phyloP scores from a whole-genome alignment of 441 rosid genomes.

The Populus tomentosa region DNA sequence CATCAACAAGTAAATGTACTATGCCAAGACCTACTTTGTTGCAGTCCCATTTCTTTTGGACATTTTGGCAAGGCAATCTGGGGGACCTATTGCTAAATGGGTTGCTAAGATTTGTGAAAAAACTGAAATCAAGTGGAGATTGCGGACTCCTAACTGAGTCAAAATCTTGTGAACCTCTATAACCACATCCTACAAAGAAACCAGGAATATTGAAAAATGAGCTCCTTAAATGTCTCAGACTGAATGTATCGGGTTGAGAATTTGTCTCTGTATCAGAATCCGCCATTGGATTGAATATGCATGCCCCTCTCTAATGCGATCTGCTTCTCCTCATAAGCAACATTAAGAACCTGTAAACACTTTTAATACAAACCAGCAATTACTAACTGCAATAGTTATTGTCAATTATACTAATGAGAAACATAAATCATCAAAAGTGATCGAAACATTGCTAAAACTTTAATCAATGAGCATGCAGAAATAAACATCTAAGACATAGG shows the following conservation, averaged over 20 bases:
- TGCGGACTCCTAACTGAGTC: constrained; percentile 81
- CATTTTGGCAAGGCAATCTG: constrained; percentile 26
- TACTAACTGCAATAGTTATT: constrained; percentile 26
- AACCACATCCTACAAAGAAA: constrained; percentile 53
- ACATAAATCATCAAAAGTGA: neutral
- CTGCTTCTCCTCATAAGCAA: constrained; percentile 62
- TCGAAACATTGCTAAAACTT: neutral
- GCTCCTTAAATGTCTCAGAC: constrained; percentile 35
- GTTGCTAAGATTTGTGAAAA: constrained; percentile 47
- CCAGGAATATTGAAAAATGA: constrained; percentile 51
- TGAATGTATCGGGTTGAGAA: constrained; percentile 24
- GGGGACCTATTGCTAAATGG: constrained; percentile 37
- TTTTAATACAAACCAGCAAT: constrained; percentile 20
- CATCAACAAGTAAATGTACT: constrained; percentile 58
- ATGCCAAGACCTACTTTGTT: constrained; percentile 78
- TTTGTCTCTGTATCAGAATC: constrained; percentile 37
- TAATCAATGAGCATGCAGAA: neutral
- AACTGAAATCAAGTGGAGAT: constrained; percentile 73
- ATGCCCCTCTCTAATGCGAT: constrained; percentile 50
- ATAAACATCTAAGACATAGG: neutral
- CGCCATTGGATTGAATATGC: constrained; percentile 26
- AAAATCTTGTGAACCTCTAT: constrained; percentile 51
- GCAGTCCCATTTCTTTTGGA: constrained; percentile 66
- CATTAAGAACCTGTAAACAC: constrained; percentile 16
- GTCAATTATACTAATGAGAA: constrained; percentile 9